Conservation (phyloP, 2,329 filamentous ascomycete genomes). For the Fusarium algeriense region DNA sequence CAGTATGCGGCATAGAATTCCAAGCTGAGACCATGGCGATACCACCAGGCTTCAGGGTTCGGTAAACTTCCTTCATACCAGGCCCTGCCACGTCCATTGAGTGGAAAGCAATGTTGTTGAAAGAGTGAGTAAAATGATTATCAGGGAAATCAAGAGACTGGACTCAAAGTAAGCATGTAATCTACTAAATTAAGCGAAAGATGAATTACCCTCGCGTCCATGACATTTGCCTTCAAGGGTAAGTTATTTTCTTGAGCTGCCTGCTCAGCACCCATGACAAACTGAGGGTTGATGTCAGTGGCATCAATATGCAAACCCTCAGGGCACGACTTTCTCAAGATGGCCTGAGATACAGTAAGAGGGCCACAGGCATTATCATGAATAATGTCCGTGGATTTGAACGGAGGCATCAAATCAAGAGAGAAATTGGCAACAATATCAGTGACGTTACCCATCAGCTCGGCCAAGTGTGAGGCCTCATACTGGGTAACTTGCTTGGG, state of each 20-base stretch:
- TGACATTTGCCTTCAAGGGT: neutral
- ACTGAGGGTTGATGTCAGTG: neutral
- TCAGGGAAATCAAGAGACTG: neutral
- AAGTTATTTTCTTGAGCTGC: neutral
- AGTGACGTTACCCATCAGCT: neutral
- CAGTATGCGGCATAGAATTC: neutral
- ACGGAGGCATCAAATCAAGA: neutral
- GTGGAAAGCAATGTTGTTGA: slow-evolving; percentile 8
- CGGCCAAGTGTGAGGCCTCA: neutral
- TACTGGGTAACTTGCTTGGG: neutral
- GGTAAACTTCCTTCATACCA: neutral
- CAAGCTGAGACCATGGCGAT: neutral
- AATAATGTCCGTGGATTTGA: neutral
- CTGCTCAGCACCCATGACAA: neutral
- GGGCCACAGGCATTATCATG: neutral
- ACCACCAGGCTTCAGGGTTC: neutral
- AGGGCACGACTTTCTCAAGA: neutral
- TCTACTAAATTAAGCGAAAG: accelerated
- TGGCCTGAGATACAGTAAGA: neutral
- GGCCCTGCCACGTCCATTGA: neutral
- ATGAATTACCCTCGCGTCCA: neutral
- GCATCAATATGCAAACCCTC: neutral
- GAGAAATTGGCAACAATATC: neutral
- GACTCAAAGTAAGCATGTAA: neutral
- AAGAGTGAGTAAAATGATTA: neutral